Evolutionary conservation across 1,284 basidiomycete species (phyloP).

Genomic region (Marasmius tenuissimus): DNA sequence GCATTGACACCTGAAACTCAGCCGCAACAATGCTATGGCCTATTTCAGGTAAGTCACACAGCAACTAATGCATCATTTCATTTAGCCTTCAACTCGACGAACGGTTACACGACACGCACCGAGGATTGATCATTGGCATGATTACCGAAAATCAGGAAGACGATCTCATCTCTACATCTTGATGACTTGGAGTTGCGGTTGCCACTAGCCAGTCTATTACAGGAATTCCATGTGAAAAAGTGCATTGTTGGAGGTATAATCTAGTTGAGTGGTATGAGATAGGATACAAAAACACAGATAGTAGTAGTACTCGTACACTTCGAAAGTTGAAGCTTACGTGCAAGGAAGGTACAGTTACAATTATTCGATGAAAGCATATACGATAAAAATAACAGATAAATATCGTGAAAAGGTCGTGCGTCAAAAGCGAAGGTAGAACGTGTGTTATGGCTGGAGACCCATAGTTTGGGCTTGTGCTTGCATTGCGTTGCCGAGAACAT

Average conservation of each 20-base stretch:
- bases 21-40: not conserved
- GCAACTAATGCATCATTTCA: constrained; percentile 8
- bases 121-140: not conserved
- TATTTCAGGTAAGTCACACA: not conserved
- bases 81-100: constrained; percentile 4
- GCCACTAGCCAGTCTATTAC: not conserved
- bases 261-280: constrained; percentile 2
- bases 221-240: not conserved
- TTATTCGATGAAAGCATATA: constrained; percentile 8
- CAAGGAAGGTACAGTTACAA: not conserved
- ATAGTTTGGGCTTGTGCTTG: constrained; percentile 11
- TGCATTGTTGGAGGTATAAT: not conserved
- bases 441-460: constrained; percentile 37
- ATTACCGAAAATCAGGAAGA: constrained; percentile 7
- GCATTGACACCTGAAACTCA: not conserved
- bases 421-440: not conserved
- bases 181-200: not conserved
- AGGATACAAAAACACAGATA: not conserved
- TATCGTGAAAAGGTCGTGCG: constrained; percentile 2
- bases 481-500: constrained; percentile 28
- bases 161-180: not conserved
- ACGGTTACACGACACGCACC: not conserved
- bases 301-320: not conserved
- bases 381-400: constrained; percentile 5
- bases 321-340: not conserved